A percentile compares a stretch with the other conserved stretches of the same genome.
Evolutionary conservation across 2,329 filamentous ascomycete species (phyloP).

Genomic region (Fusarium piperis): DNA sequence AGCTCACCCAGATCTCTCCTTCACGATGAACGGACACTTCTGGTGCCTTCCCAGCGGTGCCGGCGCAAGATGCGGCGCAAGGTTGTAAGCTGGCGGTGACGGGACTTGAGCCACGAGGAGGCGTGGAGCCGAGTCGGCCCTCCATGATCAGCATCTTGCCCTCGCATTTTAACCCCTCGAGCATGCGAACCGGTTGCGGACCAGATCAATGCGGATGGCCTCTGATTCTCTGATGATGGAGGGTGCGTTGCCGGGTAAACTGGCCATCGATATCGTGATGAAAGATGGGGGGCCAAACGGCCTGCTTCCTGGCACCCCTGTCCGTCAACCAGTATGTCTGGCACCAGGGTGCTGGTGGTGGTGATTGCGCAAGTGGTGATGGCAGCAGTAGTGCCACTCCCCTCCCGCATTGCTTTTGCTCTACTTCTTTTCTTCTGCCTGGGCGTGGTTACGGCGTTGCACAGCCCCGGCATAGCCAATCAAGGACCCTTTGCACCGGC

Average conservation of each 20-base stretch:
- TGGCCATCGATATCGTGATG: conserved; percentile 31
- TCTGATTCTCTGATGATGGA: conserved; percentile 14
- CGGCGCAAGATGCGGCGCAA: conserved; percentile 27
- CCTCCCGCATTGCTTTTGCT: conserved; percentile 29
- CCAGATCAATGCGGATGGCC: conserved; percentile 12
- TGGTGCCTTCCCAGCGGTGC: conserved; percentile 29
- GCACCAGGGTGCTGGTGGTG: conserved; percentile 23
- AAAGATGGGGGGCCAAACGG: conserved; percentile 29
- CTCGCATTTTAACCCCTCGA: conserved; percentile 6
- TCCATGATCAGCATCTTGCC: conserved; percentile 25
- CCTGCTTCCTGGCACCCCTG: conserved; percentile 28
- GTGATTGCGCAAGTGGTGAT: conserved; percentile 17
- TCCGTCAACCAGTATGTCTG: conserved; percentile 30
- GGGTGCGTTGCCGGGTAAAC: conserved; percentile 22
- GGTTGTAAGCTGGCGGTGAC: conserved; percentile 33
- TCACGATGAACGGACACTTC: conserved; percentile 25
- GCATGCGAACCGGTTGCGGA: conserved; percentile 16
- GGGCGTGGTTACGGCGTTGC: conserved; percentile 19
- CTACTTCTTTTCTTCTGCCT: conserved; percentile 17
- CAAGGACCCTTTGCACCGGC: conserved; percentile 20
- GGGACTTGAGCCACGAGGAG: conserved; percentile 30
- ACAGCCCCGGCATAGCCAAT: conserved; percentile 17
- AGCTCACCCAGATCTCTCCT: conserved; percentile 21
- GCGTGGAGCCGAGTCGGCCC: conserved; percentile 35
- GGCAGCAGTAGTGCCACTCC: conserved; percentile 7